Percentiles rank a stretch among this genome's conserved stretches.
Conservation (phyloP, 75 land plant genomes). For the Cunninghamia lanceolata region DNA sequence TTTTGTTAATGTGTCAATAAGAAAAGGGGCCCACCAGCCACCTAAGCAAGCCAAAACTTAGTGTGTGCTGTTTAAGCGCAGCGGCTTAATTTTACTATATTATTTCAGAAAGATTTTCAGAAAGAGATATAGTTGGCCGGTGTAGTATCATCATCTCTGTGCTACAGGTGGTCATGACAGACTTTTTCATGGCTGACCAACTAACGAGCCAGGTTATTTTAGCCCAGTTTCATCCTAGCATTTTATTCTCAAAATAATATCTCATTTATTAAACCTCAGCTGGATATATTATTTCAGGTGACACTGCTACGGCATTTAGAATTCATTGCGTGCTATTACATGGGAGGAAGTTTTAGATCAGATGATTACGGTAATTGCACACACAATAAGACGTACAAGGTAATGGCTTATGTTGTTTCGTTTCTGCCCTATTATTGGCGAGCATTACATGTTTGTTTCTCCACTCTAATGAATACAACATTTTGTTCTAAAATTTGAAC, state of each 20-base stretch:
- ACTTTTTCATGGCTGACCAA: constrained; percentile 98
- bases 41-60: too few relatives aligned
- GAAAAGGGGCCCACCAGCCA: too few relatives aligned
- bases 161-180: constrained; percentile 86
- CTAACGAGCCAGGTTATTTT: constrained; percentile 84
- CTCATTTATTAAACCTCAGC: background rate
- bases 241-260: background rate
- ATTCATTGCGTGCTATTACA: constrained; percentile 71
- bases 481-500: too few relatives aligned
- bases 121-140: background rate
- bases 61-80: too few relatives aligned
- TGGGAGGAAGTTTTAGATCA: constrained; percentile 49
- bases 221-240: background rate
- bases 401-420: constrained; percentile 75
- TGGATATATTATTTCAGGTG: constrained; percentile 39
- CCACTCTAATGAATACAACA: background rate
- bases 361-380: constrained; percentile 48
- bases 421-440: constrained; percentile 93
- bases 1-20: too few relatives aligned
- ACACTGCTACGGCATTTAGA: constrained; percentile 76
- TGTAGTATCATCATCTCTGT: background rate
- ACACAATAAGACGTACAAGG: constrained; percentile 35
- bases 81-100: too few relatives aligned
- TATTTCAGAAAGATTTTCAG: too few relatives aligned
- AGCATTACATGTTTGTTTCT: constrained; percentile 73